Evolutionary conservation across 2,329 filamentous ascomycete species (phyloP).

Genomic region (Diaporthe ilicicola): DNA sequence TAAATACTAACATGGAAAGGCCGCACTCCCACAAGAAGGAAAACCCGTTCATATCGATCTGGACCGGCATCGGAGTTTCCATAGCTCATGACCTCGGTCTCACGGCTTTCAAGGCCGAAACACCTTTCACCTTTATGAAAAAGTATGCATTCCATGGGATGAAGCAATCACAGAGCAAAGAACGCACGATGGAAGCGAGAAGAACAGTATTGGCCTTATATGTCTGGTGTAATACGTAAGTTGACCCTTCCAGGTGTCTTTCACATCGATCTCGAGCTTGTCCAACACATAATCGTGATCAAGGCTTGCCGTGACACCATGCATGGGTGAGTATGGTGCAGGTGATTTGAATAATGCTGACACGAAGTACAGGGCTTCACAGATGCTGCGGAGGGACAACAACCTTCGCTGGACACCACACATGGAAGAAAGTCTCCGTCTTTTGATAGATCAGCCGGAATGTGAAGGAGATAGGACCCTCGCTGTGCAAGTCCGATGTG

Average conservation of each 20-base stretch:
- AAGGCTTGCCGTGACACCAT: too few relatives aligned
- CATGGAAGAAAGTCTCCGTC: conserved; percentile 64
- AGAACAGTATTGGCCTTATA: conserved; percentile 59
- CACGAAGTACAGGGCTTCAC: conserved; percentile 35
- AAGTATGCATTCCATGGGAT: conserved; percentile 21
- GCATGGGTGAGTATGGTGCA: neutral
- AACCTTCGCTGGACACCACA: conserved; percentile 64
- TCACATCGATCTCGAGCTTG: too few relatives aligned
- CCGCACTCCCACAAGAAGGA: conserved; percentile 47
- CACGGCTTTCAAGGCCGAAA: conserved; percentile 48
- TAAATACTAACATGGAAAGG: conserved; percentile 40
- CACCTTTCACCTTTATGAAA: conserved; percentile 45
- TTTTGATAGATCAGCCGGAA: conserved; percentile 55
- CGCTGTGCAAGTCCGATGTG: conserved; percentile 50
- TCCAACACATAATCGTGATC: too few relatives aligned
- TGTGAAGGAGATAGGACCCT: conserved; percentile 59
- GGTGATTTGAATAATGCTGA: neutral
- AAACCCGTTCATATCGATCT: conserved; percentile 55
- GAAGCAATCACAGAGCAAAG: conserved; percentile 35
- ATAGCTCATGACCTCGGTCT: conserved; percentile 57
- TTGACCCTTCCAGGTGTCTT: neutral
- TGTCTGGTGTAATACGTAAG: conserved; percentile 50
- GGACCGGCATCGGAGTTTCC: conserved; percentile 52
- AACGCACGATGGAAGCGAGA: conserved; percentile 58
- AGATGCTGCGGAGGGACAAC: conserved; percentile 55